Conservation (phyloP, 441 rosid species). For the Bruguiera hainesii region DNA sequence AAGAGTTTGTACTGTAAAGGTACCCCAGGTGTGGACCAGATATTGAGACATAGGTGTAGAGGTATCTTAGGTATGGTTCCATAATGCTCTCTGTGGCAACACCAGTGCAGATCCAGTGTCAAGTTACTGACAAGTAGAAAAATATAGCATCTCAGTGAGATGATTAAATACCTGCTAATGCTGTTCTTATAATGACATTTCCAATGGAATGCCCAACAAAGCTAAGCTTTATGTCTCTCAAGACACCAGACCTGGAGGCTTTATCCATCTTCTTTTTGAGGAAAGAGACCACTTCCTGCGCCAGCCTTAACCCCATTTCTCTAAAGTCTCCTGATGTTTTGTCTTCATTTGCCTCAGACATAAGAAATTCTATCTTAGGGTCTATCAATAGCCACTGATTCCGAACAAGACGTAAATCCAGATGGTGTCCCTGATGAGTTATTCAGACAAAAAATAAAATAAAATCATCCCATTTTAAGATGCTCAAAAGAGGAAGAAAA, state of each 20-base stretch:
- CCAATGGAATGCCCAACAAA: constrained; percentile 97
- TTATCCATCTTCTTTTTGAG: constrained; percentile 68
- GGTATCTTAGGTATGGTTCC: constrained; percentile 75
- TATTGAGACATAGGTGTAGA: constrained; percentile 69
- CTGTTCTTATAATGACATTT: constrained; percentile 75
- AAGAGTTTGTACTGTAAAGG: constrained; percentile 83
- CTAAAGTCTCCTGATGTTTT: constrained; percentile 83
- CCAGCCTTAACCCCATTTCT: constrained; percentile 89
- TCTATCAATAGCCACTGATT: constrained; percentile 96
- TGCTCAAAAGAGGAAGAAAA: too few relatives aligned
- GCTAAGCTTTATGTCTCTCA: constrained; percentile 67
- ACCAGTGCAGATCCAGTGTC: constrained; percentile 13
- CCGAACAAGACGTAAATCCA: constrained; percentile 81
- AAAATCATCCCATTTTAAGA: too few relatives aligned
- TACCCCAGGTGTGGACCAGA: constrained; percentile 96
- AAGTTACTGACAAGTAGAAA: constrained; percentile 17
- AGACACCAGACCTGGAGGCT: constrained; percentile 48
- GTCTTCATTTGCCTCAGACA: constrained; percentile 87
- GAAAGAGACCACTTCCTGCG: constrained; percentile 74
- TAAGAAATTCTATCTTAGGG: constrained; percentile 75
- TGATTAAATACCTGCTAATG: constrained; percentile 60
- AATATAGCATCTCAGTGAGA: constrained; percentile 11
- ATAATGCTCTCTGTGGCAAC: constrained; percentile 58
- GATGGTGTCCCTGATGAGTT: constrained; percentile 74
- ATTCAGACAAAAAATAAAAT: not conserved